Percentiles rank a stretch among this genome's conserved stretches.
Conservation (phyloP, 768 basidiomycete genomes). For the Suillus tomentosus region DNA sequence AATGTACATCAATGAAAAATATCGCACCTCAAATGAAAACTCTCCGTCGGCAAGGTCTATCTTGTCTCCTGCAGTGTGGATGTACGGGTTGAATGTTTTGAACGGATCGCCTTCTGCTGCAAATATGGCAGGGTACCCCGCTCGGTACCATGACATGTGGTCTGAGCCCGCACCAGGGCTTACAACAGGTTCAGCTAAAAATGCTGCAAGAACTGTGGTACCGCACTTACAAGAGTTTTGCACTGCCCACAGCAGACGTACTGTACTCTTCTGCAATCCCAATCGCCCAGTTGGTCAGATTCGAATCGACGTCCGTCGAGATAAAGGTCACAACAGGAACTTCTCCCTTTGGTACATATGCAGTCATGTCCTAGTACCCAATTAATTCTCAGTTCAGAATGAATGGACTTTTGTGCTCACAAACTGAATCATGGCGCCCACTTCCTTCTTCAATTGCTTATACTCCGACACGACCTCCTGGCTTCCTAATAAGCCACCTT, state of each 20-base stretch:
- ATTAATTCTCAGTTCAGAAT: conserved; percentile 35
- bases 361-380: conserved; percentile 39
- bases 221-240: conserved; percentile 35
- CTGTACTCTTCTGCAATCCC: conserved; percentile 35
- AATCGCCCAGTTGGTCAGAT: conserved; percentile 44
- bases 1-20: neutral
- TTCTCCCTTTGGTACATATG: conserved; percentile 26
- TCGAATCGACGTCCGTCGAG: conserved; percentile 42
- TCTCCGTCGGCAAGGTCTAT: conserved; percentile 37
- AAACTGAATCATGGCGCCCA: conserved; percentile 53
- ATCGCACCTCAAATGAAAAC: conserved; percentile 40
- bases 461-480: conserved; percentile 56
- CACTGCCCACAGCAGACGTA: conserved; percentile 14
- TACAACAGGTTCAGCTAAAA: neutral
- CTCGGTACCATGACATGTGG: conserved; percentile 48
- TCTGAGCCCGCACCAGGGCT: conserved; percentile 48
- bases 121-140: conserved; percentile 43
- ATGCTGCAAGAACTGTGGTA: neutral
- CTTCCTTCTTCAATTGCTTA: conserved; percentile 43
- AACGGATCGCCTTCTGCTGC: conserved; percentile 47
- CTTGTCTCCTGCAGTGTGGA: conserved; percentile 36
- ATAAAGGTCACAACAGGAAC: conserved; percentile 29
- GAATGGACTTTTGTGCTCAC: conserved; percentile 34
- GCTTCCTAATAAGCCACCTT: conserved; percentile 27
- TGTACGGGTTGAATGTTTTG: conserved; percentile 42